Base-by-base conservation (phyloP, 2,329 filamentous ascomycete species). In the Fusarium ramigenum region DNA sequence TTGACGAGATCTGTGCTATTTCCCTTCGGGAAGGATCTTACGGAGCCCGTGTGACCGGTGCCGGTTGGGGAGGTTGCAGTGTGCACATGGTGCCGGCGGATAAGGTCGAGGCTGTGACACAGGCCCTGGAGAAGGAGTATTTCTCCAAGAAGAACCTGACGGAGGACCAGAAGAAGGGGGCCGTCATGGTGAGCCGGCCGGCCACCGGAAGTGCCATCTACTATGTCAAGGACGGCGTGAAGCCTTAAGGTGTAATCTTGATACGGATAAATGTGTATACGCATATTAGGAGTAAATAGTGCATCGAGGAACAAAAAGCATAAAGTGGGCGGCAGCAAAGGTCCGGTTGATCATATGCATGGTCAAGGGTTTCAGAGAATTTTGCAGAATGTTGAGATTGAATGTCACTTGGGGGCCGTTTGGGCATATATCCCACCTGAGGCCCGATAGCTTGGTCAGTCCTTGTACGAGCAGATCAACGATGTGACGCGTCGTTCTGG, bases 41-140 rank as follows among this genome's bases (percentile, higher is more conserved):
- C 80, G 96, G 96, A 34, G 95, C 93, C 76, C 87, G 96, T 32
- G 84, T 98, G 76, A 98, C 96, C 0, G 96, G 96, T 43, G 96
- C 96, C 2, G 96, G 96, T 7, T 99, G 96, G 96, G 96, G 96
- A 70, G 96, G 96, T 5, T 98, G 96, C 84, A 96, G 91, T 69
- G 96, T 99, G 65, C 96, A 99, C 84, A 88, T 99, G 64, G 93
- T 98, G 59, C 93, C 96, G 0, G 93, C 91, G 65, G 89, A 94
- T 78, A 96, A 93, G 82, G 93, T 98, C 1, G 91, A 92, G 9
- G 89, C 85, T 32, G 93, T 99, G 28, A 94, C 89, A 81, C 87
- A 89, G 78, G 93, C 93, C 9, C 91, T 96, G 88, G 90, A 93
- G 77, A 88, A 88, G 71, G 91, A 95, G 79, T 99, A 98, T 81